Evolutionary conservation across 306 rosid genomes (phyloP).

Genomic region (Acmispon strigosus): DNA sequence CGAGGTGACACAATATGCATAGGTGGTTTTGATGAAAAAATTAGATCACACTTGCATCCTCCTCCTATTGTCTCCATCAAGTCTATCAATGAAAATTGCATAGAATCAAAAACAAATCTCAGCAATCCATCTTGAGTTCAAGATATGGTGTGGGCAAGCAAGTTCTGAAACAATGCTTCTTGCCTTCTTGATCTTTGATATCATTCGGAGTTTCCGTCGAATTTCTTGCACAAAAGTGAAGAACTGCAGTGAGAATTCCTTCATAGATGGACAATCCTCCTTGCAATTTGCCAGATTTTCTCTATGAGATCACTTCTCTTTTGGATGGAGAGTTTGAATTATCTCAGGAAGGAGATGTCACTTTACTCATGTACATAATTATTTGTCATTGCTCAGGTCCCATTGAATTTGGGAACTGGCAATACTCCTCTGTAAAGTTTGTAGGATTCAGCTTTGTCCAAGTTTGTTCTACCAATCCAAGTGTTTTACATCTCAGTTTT

Average conservation of each 20-base stretch:
- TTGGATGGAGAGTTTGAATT: background rate
- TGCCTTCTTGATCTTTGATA: background rate
- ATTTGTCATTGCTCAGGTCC: background rate
- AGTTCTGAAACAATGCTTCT: background rate
- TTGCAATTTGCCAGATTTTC: background rate
- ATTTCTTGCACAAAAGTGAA: background rate
- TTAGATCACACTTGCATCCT: constrained; percentile 36
- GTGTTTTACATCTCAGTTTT: background rate
- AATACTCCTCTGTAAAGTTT: too few species aligned
- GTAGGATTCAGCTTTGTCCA: too few species aligned
- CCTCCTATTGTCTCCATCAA: constrained; percentile 46
- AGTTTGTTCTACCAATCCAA: too few species aligned
- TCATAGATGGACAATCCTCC: background rate
- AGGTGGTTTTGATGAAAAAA: constrained; percentile 43
- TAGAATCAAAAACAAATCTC: constrained; percentile 17
- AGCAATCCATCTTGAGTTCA: constrained; percentile 21
- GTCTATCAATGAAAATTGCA: constrained; percentile 12
- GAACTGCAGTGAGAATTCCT: background rate
- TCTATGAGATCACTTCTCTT: background rate
- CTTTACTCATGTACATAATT: background rate
- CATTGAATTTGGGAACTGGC: too few species aligned
- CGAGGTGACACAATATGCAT: constrained; percentile 74
- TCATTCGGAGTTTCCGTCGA: background rate
- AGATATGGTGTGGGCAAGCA: background rate
- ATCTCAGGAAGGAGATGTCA: constrained; percentile 11